phyloP scores from a whole-genome alignment of 2,329 filamentous ascomycete genomes.

The Plectosphaerella cucumerina region DNA sequence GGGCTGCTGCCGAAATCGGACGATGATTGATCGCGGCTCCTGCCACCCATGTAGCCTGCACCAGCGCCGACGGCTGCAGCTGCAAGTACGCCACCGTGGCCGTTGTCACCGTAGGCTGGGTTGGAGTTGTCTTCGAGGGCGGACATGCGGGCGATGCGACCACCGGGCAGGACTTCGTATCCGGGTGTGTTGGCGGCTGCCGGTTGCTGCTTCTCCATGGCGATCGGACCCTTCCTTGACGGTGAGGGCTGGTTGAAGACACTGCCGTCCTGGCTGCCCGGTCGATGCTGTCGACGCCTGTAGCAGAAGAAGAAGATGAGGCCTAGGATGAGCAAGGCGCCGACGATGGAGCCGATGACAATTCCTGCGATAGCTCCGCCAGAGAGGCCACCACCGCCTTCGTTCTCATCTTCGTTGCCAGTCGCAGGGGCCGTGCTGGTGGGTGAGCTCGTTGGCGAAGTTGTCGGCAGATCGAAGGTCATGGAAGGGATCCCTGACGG shows the following conservation, averaged over 20 bases:
- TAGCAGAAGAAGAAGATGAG: conserved; percentile 44
- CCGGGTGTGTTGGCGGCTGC: conserved; percentile 37
- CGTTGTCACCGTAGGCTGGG: conserved; percentile 50
- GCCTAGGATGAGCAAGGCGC: conserved; percentile 38
- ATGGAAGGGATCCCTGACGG: conserved; percentile 71
- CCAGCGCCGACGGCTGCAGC: conserved; percentile 39
- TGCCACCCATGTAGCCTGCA: conserved; percentile 41
- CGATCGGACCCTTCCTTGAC: conserved; percentile 44
- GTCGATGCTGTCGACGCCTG: conserved; percentile 41
- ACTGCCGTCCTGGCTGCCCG: conserved; percentile 61
- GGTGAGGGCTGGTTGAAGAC: conserved; percentile 90
- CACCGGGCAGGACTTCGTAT: conserved; percentile 76
- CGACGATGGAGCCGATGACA: conserved; percentile 72
- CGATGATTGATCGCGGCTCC: conserved; percentile 55
- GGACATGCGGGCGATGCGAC: conserved; percentile 92
- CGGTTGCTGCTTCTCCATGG: conserved; percentile 29
- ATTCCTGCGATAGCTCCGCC: conserved; percentile 91
- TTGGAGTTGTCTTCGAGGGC: conserved; percentile 76
- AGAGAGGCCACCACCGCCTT: conserved; percentile 48
- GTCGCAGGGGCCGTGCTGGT: conserved; percentile 22
- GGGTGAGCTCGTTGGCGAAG: conserved; percentile 35
- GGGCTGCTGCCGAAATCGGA: conserved; percentile 71
- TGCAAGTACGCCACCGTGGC: conserved; percentile 15
- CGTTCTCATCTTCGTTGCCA: conserved; percentile 17
- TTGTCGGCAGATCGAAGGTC: conserved; percentile 46